Evolutionary conservation across 176 grass and related monocot genomes (phyloP), one percentile per base, ranked within the genome.

Genomic region (Rhynchospora pubera): DNA sequence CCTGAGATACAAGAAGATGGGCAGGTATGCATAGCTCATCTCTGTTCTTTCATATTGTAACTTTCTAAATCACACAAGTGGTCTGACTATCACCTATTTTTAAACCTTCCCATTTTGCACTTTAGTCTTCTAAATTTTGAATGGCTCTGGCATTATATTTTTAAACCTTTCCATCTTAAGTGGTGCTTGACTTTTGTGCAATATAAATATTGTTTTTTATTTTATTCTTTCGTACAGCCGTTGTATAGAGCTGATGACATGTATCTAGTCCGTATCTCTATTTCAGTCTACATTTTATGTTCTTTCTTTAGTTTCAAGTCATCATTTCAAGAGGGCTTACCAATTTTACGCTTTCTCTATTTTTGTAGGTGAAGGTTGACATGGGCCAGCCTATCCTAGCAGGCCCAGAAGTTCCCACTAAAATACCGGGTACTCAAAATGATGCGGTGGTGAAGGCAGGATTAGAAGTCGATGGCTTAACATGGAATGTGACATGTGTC

Each of bases 401-500:
- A 43, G 89, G 88, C 80, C 84, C 79, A 82, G 79, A 88, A 83
- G 85, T 98, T 88, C 96, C 96, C 79, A 98, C 96, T 19, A 93
- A 87, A 90, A 59, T 98, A 84, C 53, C 44, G 77, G 80, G 84
- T 16, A 94, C 92, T 69, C 87, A 89, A 63, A 88, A 93, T 71
- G 72, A 85, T 76, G 85, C 90, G 84, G 90, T 93, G 65, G 86
- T 98, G 59, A 85, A 88, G 85, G 87, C 87, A 81, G 89, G 89
- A 83, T 78, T 99, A 79, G 39, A 82, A 62, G 86, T 99, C 67
- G 85, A 99, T 83, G 92, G 92, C 12, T 83, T 82, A 83, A 59
- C 88, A 53, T 99, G 96, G 96, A 84, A 91, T 77, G 91, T 93
- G 79, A 99, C 96, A 66, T 99, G 96, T 91, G 96, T 95, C 85